phyloP scores from a whole-genome alignment of 495 filamentous ascomycete genomes.

The Echria macrotheca region DNA sequence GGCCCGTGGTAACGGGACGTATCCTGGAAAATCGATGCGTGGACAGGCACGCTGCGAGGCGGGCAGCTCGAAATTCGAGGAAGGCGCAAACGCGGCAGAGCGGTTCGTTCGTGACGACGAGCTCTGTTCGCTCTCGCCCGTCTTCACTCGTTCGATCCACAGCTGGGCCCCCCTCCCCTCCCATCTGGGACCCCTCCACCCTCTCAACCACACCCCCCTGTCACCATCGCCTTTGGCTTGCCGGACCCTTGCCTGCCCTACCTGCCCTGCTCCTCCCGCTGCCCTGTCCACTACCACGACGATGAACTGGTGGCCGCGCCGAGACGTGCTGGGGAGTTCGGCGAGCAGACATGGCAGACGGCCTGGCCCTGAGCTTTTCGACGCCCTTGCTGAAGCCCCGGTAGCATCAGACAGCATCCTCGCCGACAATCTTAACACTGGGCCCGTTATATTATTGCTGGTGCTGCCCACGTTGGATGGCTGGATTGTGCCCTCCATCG shows the following conservation, averaged over 20 bases:
- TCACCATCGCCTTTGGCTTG: no score
- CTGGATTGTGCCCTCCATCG: background rate
- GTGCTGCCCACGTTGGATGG: constrained; percentile 7
- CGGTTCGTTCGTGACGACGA: constrained; percentile 3
- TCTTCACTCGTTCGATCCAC: no score
- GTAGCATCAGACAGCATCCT: constrained; percentile 19
- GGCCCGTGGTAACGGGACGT: constrained; percentile 11
- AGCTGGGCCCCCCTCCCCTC: no score
- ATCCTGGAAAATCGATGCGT: constrained; percentile 5
- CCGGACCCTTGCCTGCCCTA: background rate
- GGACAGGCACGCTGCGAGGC: constrained; percentile 13
- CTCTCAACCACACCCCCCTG: no score
- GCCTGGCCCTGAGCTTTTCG: background rate
- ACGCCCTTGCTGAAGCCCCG: background rate
- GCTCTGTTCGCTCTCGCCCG: no score
- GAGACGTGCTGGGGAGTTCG: constrained; percentile 1
- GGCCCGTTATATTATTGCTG: constrained; percentile 18
- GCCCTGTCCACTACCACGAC: background rate
- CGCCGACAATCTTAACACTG: constrained; percentile 27
- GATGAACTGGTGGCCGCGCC: constrained; percentile 1
- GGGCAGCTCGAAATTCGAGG: background rate
- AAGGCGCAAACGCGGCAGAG: constrained; percentile 22
- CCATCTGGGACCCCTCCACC: no score
- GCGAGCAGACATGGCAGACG: background rate
- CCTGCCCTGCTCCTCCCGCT: background rate